A percentile compares a stretch with the other conserved stretches of the same genome.
Conservation (phyloP, 1,284 basidiomycete genomes). For the Rhodotorula sp. region DNA sequence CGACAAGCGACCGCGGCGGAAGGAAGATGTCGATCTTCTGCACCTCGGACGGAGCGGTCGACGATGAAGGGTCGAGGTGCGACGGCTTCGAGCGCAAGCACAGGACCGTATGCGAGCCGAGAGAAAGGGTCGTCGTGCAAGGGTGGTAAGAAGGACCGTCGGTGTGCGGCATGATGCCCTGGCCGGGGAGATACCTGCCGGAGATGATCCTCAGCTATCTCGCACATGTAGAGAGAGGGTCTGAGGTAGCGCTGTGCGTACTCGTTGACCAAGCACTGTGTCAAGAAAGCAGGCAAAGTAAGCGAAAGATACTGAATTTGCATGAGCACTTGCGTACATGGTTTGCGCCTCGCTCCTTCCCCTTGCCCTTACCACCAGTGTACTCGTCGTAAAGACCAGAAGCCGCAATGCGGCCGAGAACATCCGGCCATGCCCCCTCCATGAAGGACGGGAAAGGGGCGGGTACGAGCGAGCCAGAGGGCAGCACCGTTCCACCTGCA, state of each 20-base stretch:
- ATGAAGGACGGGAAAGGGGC: slow-evolving; percentile 49
- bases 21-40: slow-evolving; percentile 65
- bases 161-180: slow-evolving; percentile 95
- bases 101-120: slow-evolving; percentile 79
- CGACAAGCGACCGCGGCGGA: slow-evolving; percentile 75
- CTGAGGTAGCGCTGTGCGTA: slow-evolving; percentile 1
- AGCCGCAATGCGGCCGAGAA: slow-evolving; percentile 44
- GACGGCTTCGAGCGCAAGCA: slow-evolving; percentile 57
- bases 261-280: slow-evolving; percentile 42
- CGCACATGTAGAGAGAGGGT: not conserved
- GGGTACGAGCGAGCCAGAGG: slow-evolving; percentile 45
- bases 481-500: slow-evolving; percentile 35
- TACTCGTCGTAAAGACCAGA: slow-evolving; percentile 45
- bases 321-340: slow-evolving; percentile 13
- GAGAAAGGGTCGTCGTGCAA: slow-evolving; percentile 82
- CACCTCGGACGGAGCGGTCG: not conserved
- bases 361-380: slow-evolving; percentile 12
- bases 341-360: slow-evolving; percentile 25
- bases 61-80: slow-evolving; percentile 37
- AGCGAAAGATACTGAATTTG: not conserved
- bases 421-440: slow-evolving; percentile 44
- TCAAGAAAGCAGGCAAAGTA: too few relatives aligned
- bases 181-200: slow-evolving; percentile 69
- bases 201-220: not conserved
- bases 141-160: slow-evolving; percentile 87